Conservation (phyloP, 2,329 filamentous ascomycete species). For the Malbranchea cinnamomea region DNA sequence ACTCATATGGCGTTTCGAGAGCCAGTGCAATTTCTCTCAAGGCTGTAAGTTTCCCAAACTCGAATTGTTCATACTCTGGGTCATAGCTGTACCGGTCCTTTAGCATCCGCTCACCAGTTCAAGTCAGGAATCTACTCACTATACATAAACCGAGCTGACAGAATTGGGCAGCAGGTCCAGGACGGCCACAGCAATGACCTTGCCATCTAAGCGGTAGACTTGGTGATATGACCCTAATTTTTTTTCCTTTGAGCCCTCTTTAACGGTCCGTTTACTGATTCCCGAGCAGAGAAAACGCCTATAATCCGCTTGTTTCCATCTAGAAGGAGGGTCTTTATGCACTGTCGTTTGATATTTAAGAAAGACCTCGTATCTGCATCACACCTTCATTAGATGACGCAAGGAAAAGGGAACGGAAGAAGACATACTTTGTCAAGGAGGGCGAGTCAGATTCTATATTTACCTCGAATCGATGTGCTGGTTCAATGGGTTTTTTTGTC, state of each 20-base stretch:
- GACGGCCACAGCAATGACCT: constrained; percentile 34
- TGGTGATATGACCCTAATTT: constrained; percentile 36
- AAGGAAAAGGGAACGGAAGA: background rate
- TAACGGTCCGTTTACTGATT: constrained; percentile 24
- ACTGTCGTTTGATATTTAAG: constrained; percentile 32
- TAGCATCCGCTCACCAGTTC: constrained; percentile 1
- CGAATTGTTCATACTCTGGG: constrained; percentile 43
- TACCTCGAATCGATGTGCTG: constrained; percentile 35
- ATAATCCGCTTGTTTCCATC: constrained; percentile 30
- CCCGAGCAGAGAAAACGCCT: constrained; percentile 34
- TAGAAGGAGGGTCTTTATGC: constrained; percentile 30
- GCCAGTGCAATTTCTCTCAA: constrained; percentile 44
- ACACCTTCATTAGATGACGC: background rate
- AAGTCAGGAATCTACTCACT: constrained; percentile 20
- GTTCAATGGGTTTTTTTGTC: constrained; percentile 30
- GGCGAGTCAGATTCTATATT: constrained; percentile 32
- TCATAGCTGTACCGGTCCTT: constrained; percentile 34
- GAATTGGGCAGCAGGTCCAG: constrained; percentile 32
- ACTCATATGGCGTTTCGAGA: constrained; percentile 39
- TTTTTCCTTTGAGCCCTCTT: constrained; percentile 22
- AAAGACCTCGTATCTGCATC: constrained; percentile 29
- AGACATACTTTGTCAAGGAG: constrained; percentile 30
- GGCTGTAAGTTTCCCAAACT: constrained; percentile 49
- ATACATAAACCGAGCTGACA: constrained; percentile 36
- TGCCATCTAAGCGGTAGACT: constrained; percentile 35